These are phyloP conservation scores for Wolfiporia cocos DNA, from an alignment of 1,284 basidiomycete genomes.

Conservation along the genomic window DNA sequence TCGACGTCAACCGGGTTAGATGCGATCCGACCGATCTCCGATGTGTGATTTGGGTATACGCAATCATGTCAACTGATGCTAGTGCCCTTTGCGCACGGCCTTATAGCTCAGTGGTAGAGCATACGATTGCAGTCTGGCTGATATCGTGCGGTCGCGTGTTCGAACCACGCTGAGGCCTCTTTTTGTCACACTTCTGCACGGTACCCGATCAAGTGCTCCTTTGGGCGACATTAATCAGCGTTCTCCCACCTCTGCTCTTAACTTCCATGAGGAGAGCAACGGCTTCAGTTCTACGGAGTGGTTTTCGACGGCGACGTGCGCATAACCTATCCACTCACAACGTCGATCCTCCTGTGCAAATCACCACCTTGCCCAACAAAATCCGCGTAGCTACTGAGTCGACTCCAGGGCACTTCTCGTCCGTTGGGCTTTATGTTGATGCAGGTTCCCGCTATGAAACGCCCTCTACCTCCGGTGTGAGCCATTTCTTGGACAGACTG, in stretches of 20 bases:
- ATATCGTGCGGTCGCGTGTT: constrained; percentile 26
- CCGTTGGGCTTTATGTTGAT: constrained; percentile 91
- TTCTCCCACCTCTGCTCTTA: not conserved
- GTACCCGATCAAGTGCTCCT: no score
- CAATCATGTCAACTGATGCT: no score
- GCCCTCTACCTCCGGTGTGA: constrained; percentile 70
- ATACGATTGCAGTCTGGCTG: constrained; percentile 23
- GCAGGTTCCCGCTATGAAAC: constrained; percentile 93
- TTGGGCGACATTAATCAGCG: no score
- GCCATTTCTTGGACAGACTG: constrained; percentile 92
- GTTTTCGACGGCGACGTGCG: constrained; percentile 2
- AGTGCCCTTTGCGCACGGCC: no score
- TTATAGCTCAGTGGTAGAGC: constrained; percentile 31
- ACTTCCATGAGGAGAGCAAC: constrained; percentile 9
- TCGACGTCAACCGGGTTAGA: no score
- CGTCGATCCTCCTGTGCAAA: constrained; percentile 34
- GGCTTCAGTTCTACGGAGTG: constrained; percentile 3
- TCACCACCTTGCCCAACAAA: constrained; percentile 90
- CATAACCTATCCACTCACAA: constrained; percentile 8
- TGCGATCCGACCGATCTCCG: no score
- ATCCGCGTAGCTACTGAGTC: constrained; percentile 89
- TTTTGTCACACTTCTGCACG: constrained; percentile 10
- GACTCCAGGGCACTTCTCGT: constrained; percentile 92
- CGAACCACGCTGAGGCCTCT: constrained; percentile 25
- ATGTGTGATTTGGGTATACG: no score